A percentile compares a stretch with the other conserved stretches of the same genome.
Evolutionary conservation across 805 yeast genomes (phyloP).

Genomic region (Myxozyma nipponensis): DNA sequence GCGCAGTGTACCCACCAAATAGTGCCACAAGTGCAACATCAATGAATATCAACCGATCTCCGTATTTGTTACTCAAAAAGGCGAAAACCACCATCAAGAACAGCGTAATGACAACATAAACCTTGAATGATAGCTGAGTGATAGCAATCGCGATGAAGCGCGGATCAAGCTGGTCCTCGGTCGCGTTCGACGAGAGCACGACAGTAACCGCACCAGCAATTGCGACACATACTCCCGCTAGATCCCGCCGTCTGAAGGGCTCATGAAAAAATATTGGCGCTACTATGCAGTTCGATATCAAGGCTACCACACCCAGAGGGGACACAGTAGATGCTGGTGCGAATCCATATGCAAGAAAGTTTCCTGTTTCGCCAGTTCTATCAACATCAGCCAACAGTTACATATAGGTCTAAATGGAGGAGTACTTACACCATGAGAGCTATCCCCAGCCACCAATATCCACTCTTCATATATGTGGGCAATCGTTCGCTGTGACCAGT

Average conservation of each 20-base stretch:
- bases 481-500: conserved; percentile 3
- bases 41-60: conserved; percentile 31
- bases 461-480: conserved; percentile 21
- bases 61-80: conserved; percentile 11
- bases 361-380: conserved; percentile 45
- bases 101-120: conserved; percentile 34
- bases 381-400: not conserved
- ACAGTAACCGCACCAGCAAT: conserved; percentile 45
- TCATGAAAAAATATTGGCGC: conserved; percentile 49
- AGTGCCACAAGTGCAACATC: conserved; percentile 43
- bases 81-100: conserved; percentile 23
- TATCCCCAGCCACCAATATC: conserved; percentile 44
- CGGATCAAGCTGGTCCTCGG: conserved; percentile 25
- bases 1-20: conserved; percentile 47
- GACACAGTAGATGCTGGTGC: conserved; percentile 48
- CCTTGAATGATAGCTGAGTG: conserved; percentile 30
- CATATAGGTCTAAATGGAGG: not conserved
- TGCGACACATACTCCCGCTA: conserved; percentile 42
- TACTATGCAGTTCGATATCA: conserved; percentile 46
- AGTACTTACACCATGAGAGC: conserved; percentile 38
- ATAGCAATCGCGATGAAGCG: conserved; percentile 33
- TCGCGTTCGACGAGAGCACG: conserved; percentile 39
- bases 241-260: conserved; percentile 36
- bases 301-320: conserved; percentile 50
- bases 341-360: conserved; percentile 48